Percentiles rank a stretch among this genome's conserved stretches.
These are phyloP conservation scores for Talaromyces verruculosus DNA, from an alignment of 2,329 filamentous ascomycete species.

Conservation along the genomic window DNA sequence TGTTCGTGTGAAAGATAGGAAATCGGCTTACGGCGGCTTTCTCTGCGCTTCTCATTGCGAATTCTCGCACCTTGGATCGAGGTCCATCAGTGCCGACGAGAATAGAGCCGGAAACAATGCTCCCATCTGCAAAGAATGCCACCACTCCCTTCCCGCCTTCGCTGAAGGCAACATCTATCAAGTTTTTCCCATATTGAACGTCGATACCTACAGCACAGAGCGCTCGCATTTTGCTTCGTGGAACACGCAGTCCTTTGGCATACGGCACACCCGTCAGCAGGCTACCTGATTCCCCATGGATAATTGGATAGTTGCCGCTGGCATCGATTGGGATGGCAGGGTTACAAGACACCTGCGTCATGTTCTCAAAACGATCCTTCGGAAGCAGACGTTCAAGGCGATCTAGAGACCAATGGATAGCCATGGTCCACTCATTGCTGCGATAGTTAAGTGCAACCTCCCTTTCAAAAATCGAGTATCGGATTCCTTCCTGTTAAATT, in stretches of 20 bases:
- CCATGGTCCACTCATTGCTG: slow-evolving; percentile 32
- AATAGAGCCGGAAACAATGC: slow-evolving; percentile 23
- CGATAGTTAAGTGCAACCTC: slow-evolving; percentile 27
- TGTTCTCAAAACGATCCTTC: slow-evolving; percentile 25
- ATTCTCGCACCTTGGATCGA: slow-evolving; percentile 26
- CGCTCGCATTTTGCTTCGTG: slow-evolving; percentile 28
- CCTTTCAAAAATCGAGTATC: slow-evolving; percentile 27
- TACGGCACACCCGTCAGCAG: slow-evolving; percentile 24
- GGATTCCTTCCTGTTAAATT: slow-evolving; percentile 22
- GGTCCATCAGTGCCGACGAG: slow-evolving; percentile 29
- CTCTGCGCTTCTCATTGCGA: slow-evolving; percentile 23
- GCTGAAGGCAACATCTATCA: slow-evolving; percentile 23
- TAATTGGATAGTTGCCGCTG: slow-evolving; percentile 25
- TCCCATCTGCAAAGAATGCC: slow-evolving; percentile 26
- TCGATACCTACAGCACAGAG: slow-evolving; percentile 20
- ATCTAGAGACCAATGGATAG: slow-evolving; percentile 28
- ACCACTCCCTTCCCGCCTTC: slow-evolving; percentile 14
- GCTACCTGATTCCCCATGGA: slow-evolving; percentile 27
- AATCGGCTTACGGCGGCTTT: slow-evolving; percentile 24
- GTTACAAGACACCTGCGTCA: slow-evolving; percentile 26
- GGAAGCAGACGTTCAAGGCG: slow-evolving; percentile 25
- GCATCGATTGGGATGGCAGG: slow-evolving; percentile 26
- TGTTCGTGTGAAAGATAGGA: slow-evolving; percentile 27
- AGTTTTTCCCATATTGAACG: slow-evolving; percentile 26
- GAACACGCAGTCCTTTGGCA: slow-evolving; percentile 26